Evolutionary conservation across 2,329 filamentous ascomycete genomes (phyloP).

Genomic region (Ophiostoma sp.): DNA sequence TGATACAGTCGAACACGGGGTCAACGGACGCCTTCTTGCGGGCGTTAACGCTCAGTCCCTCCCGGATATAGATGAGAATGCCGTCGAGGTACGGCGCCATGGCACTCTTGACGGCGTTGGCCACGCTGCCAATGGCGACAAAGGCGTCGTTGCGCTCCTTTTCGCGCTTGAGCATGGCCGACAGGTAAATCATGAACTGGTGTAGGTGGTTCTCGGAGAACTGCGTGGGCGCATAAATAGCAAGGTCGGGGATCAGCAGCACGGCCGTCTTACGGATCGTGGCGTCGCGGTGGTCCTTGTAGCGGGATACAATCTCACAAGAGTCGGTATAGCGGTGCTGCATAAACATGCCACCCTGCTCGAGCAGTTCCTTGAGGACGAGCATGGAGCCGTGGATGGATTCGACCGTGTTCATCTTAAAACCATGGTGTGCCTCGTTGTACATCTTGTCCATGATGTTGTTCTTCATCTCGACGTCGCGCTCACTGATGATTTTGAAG

Average conservation of each 20-base stretch:
- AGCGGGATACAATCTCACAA: slow-evolving; percentile 87
- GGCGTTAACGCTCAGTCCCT: slow-evolving; percentile 81
- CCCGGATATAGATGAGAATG: slow-evolving; percentile 88
- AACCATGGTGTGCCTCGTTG: slow-evolving; percentile 76
- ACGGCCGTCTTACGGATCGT: slow-evolving; percentile 89
- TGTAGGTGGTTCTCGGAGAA: slow-evolving; percentile 87
- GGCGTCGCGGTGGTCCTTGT: slow-evolving; percentile 88
- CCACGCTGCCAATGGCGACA: slow-evolving; percentile 91
- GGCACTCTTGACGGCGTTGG: slow-evolving; percentile 91
- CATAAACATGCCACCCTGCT: slow-evolving; percentile 99
- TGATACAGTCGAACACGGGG: slow-evolving; percentile 96
- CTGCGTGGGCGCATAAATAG: slow-evolving; percentile 86
- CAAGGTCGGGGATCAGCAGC: slow-evolving; percentile 85
- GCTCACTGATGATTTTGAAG: slow-evolving; percentile 91
- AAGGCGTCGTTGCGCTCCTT: slow-evolving; percentile 94
- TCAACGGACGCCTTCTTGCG: slow-evolving; percentile 64
- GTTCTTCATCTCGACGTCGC: slow-evolving; percentile 84
- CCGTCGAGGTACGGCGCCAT: slow-evolving; percentile 95
- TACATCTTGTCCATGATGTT: slow-evolving; percentile 91
- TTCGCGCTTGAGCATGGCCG: slow-evolving; percentile 89
- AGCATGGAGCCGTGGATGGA: slow-evolving; percentile 91
- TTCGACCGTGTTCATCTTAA: slow-evolving; percentile 79
- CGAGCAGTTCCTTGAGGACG: slow-evolving; percentile 86
- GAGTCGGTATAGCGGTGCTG: slow-evolving; percentile 88
- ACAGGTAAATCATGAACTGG: slow-evolving; percentile 95